These are phyloP conservation scores for Yarrowia bubula DNA, from an alignment of 805 yeast species.

Conservation along the genomic window DNA sequence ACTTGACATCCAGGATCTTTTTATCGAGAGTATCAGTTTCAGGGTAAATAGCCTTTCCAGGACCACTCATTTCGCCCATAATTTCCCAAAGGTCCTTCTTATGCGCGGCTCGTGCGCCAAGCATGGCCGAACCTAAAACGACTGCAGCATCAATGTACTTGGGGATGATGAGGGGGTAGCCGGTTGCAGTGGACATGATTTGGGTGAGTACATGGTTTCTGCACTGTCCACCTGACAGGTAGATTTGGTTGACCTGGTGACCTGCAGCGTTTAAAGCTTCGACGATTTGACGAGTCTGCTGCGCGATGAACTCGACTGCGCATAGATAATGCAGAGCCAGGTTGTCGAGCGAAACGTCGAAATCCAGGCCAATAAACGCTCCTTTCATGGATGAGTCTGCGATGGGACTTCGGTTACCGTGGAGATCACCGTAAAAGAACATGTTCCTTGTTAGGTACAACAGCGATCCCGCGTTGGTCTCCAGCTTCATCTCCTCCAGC, in stretches of 20 bases:
- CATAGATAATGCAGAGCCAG: constrained; percentile 84
- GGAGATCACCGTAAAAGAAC: constrained; percentile 93
- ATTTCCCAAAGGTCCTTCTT: constrained; percentile 66
- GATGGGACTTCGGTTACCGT: constrained; percentile 96
- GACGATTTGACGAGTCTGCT: constrained; percentile 93
- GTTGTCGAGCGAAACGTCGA: constrained; percentile 84
- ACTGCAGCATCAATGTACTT: constrained; percentile 96
- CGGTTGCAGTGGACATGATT: constrained; percentile 88
- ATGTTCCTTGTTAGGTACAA: constrained; percentile 78
- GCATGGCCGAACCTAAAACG: constrained; percentile 90
- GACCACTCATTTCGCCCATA: constrained; percentile 81
- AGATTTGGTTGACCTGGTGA: constrained; percentile 70
- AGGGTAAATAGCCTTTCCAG: constrained; percentile 78
- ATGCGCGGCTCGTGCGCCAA: constrained; percentile 88
- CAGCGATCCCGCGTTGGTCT: constrained; percentile 62
- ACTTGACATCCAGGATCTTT: constrained; percentile 70
- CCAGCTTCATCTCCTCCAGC: constrained; percentile 62
- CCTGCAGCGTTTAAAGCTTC: constrained; percentile 81
- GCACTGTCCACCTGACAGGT: constrained; percentile 96
- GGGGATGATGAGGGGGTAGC: constrained; percentile 87
- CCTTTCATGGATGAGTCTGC: constrained; percentile 95
- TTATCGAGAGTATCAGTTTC: constrained; percentile 62
- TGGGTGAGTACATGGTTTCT: constrained; percentile 87
- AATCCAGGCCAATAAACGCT: constrained; percentile 83
- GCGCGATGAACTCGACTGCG: constrained; percentile 96